Evolutionary conservation across 202 grass and related monocot species (phyloP), one percentile per base, ranked within the genome.

Genomic region (Panicum virgatum): DNA sequence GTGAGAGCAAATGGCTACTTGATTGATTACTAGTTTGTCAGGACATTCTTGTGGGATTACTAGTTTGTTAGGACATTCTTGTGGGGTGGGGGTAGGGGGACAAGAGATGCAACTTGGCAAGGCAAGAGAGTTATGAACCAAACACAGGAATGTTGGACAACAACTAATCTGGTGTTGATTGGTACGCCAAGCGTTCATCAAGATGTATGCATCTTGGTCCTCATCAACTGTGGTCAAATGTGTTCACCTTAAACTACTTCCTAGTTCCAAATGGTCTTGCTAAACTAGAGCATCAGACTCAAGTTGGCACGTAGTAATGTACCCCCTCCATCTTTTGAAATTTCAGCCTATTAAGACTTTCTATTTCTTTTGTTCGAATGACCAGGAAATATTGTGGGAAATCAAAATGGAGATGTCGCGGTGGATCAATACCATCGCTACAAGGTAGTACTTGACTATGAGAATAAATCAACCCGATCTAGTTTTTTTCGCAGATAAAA

Each of bases 391-490:
- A 40, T 97, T 68, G 62, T 9, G 1, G 72, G 74, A n/a, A 97
- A 97, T 81, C 67, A 78, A 72, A 97, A 90, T 61, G 91, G 80
- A 67, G 89, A 94, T 39, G 80, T 97, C 18, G 73, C 94, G 23
- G 76, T 77, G n/a, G 94, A 97, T 70, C 81, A 97, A 47, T 97
- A 97, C 57, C 94, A 94, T 84, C 89, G 69, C 73, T 94, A 97
- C 66, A 94, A 94, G 89, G 94, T 92, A 90, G 91, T 88, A 87
- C 11, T 7, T 36, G 5, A 53, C 3, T 53, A 45, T 34, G 44
- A 22, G 1, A 56, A 85, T 20, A 65, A 39, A 85, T 36, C 2
- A 12, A 16, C 18, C 7, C 34, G 18, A 22, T 47, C 3, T 80
- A 12, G 25, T 7, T 22, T 82, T 78, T 78, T 36, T 23, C 2